Conservation (phyloP, 805 yeast species). For the Ogataea haglerorum region DNA sequence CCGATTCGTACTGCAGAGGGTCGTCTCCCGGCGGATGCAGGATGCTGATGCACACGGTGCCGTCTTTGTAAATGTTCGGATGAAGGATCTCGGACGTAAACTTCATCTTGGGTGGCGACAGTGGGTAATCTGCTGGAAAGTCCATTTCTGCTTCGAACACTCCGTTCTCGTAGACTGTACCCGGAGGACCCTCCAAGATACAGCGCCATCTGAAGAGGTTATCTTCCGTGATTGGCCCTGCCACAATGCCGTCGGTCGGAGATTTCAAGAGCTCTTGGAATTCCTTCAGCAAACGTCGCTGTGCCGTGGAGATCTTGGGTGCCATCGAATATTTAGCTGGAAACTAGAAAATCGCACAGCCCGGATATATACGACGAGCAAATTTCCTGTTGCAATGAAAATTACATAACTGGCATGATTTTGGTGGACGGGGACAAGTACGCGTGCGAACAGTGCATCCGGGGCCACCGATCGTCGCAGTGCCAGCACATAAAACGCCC, state of each 20-base stretch:
- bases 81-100: conserved; percentile 82
- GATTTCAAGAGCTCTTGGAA: conserved; percentile 81
- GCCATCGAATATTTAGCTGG: conserved; percentile 14
- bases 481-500: conserved; percentile 82
- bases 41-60: conserved; percentile 93
- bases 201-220: conserved; percentile 55
- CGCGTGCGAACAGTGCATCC: conserved; percentile 81
- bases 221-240: conserved; percentile 76
- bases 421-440: conserved; percentile 74
- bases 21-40: conserved; percentile 97
- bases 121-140: conserved; percentile 53
- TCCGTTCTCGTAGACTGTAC: conserved; percentile 55
- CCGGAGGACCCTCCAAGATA: conserved; percentile 49
- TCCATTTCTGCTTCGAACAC: conserved; percentile 48
- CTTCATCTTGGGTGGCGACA: conserved; percentile 54
- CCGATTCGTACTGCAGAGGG: conserved; percentile 91
- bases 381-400: conserved; percentile 6
- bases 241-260: conserved; percentile 93
- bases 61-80: conserved; percentile 92
- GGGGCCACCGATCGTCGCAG: conserved; percentile 88
- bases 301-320: conserved; percentile 50
- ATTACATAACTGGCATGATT: conserved; percentile 47
- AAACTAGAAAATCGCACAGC: conserved; percentile 2
- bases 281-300: conserved; percentile 81
- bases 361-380: conserved; percentile 13